phyloP scores from a whole-genome alignment of 1,139 yeast species.

The Entelexis sorbosivorans region DNA sequence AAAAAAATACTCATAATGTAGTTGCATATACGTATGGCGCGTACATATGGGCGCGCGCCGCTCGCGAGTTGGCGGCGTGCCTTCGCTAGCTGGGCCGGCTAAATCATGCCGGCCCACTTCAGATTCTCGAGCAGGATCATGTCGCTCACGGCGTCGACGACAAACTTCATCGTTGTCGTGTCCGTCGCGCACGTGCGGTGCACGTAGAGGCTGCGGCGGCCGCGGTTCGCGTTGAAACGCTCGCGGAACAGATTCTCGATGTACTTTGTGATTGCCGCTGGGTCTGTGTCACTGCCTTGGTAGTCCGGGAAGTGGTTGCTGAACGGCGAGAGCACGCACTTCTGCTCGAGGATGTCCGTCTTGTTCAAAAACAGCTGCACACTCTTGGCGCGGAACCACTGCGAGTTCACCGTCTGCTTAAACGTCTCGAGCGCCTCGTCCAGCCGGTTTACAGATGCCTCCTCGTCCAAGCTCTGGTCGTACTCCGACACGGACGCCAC shows the following conservation, averaged over 20 bases:
- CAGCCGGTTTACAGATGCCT: slow-evolving; percentile 79
- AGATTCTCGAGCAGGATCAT: slow-evolving; percentile 74
- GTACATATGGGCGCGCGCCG: too few species aligned
- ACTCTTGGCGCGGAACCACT: slow-evolving; percentile 78
- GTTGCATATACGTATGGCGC: too few species aligned
- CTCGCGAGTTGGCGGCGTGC: too few species aligned
- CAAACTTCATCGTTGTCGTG: slow-evolving; percentile 75
- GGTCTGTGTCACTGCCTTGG: slow-evolving; percentile 42
- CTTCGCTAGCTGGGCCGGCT: too few species aligned
- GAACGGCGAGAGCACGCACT: slow-evolving; percentile 46
- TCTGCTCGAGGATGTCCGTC: slow-evolving; percentile 66
- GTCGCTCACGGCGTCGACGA: slow-evolving; percentile 85
- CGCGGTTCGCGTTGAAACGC: slow-evolving; percentile 14
- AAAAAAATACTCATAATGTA: too few species aligned
- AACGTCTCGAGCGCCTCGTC: slow-evolving; percentile 79
- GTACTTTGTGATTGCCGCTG: slow-evolving; percentile 25
- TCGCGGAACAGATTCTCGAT: slow-evolving; percentile 24
- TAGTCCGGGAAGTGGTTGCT: slow-evolving; percentile 26
- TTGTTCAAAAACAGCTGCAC: slow-evolving; percentile 82
- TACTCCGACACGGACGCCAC: slow-evolving; percentile 90
- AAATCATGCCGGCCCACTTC: slow-evolving; percentile 67
- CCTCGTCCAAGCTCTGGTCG: slow-evolving; percentile 86
- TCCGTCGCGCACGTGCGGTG: slow-evolving; percentile 97
- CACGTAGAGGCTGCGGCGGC: slow-evolving; percentile 49
- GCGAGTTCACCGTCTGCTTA: slow-evolving; percentile 73